Base-by-base conservation (phyloP, 257 asterid genomes). In the Plectranthus barbatus region DNA sequence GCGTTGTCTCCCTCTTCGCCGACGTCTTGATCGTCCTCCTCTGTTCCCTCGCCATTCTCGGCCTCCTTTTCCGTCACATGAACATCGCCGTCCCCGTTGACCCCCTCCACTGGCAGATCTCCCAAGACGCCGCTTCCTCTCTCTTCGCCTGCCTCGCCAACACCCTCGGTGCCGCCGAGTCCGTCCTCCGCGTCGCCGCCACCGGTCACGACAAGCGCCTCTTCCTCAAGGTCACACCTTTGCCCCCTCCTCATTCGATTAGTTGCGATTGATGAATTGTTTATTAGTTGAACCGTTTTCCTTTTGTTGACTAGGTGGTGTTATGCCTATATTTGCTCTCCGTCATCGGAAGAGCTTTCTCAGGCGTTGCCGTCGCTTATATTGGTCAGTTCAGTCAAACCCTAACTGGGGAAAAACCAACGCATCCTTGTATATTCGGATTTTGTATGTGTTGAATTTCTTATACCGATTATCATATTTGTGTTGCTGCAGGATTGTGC, bases 151-250 rank as follows among this genome's bases (percentile, higher is more conserved):
- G 88, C 76, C 81, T 93, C 69, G 99, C 95, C 56, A 93, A 93
- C 71, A 93, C 95, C 24, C 70, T 93, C 60, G 99, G 99, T 57
- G 99, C 97, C 18, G 90, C 99, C 60, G 99, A 93, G 82, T 90
- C 97, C 14, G 99, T 93, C 70, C 83, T 93, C 66, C 89, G 99
- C n/a, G 97, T 93, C 56, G 95, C 97, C 72, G 97, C 97, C 73
- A 87, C 95, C 48, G 99, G 96, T 62, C 97, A 90, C 48, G 99
- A 93, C 72, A 93, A 85, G 67, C 87, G 96, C 73, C 86, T 93
- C 70, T 90, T 93, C 72, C 31, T 93, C 72, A 93, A 90, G 96
- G 96, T 87, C 13, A 0, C 1, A 19, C 10, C 7, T 9, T 5
- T 20, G 3, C 33, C 9, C 29, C 21, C 6, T 11, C 14, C 31